Conservation (phyloP, 1,284 basidiomycete species). For the Heterobasidion occidentale region DNA sequence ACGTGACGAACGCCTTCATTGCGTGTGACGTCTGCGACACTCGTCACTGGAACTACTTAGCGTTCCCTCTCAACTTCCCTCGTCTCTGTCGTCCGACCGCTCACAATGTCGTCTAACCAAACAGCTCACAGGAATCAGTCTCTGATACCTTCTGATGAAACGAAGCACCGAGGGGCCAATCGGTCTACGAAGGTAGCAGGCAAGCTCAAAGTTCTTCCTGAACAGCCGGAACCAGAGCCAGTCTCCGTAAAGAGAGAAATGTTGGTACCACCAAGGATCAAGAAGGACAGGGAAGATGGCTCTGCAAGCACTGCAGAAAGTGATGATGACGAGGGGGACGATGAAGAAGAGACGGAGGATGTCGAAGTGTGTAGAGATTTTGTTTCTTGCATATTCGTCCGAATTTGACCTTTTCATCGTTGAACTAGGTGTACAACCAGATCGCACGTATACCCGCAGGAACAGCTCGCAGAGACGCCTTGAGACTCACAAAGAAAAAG, state of each 20-base stretch:
- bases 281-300: slow-evolving; percentile 31
- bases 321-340: slow-evolving; percentile 67
- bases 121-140: neutral
- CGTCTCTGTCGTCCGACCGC: neutral
- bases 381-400: neutral
- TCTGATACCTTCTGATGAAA: slow-evolving; percentile 18
- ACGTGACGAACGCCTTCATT: too few relatives aligned
- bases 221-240: slow-evolving; percentile 66
- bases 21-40: too few relatives aligned
- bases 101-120: neutral
- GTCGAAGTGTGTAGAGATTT: slow-evolving; percentile 49
- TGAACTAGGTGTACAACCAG: slow-evolving; percentile 74
- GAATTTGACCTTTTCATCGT: neutral
- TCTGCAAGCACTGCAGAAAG: slow-evolving; percentile 48
- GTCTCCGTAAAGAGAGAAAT: slow-evolving; percentile 18
- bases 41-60: too few relatives aligned
- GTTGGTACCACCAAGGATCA: slow-evolving; percentile 17
- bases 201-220: slow-evolving; percentile 91
- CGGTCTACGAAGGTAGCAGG: slow-evolving; percentile 81
- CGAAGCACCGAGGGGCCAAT: slow-evolving; percentile 64
- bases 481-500: slow-evolving; percentile 87
- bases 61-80: neutral
- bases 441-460: slow-evolving; percentile 91
- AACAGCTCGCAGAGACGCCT: slow-evolving; percentile 85
- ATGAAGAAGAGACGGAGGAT: slow-evolving; percentile 54